Conservation (phyloP, 805 yeast genomes). For the Zygosaccharomyces bailii region DNA sequence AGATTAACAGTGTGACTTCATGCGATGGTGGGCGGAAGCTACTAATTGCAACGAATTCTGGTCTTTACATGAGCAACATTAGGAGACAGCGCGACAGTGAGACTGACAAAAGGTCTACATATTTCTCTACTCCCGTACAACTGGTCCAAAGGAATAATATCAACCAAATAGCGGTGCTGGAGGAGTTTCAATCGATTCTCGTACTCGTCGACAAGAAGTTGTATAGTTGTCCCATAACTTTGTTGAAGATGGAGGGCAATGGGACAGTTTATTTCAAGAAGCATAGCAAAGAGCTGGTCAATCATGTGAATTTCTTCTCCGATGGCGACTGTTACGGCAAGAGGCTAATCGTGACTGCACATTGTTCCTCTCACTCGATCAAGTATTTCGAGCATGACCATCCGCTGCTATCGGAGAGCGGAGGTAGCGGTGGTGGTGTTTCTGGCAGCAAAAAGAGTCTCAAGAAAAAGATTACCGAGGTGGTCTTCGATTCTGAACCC, state of each 20-base stretch:
- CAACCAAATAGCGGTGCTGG: constrained; percentile 85
- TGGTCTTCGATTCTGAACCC: constrained; percentile 82
- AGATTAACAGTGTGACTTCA: constrained; percentile 88
- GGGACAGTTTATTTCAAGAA: constrained; percentile 47
- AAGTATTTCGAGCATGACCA: constrained; percentile 87
- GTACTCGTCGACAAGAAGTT: constrained; percentile 79
- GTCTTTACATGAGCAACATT: constrained; percentile 79
- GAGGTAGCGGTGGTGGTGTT: constrained; percentile 36
- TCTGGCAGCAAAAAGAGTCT: constrained; percentile 63
- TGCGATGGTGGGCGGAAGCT: constrained; percentile 91
- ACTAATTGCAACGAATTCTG: constrained; percentile 87
- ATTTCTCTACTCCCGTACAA: constrained; percentile 69
- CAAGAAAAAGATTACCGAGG: constrained; percentile 67
- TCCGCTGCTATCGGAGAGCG: constrained; percentile 44
- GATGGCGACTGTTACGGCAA: constrained; percentile 91
- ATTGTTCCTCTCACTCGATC: constrained; percentile 74
- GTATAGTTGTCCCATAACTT: constrained; percentile 73
- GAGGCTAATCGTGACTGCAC: constrained; percentile 83
- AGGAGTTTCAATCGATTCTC: constrained; percentile 80
- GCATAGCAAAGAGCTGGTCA: constrained; percentile 71
- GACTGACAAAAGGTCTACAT: constrained; percentile 43
- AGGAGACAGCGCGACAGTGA: constrained; percentile 46
- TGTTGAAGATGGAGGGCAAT: constrained; percentile 41
- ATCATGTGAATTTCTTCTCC: constrained; percentile 87
- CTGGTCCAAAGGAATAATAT: constrained; percentile 73